Evolutionary conservation across 345 rosid species (phyloP).

Genomic region (Syzygium oleosum): DNA sequence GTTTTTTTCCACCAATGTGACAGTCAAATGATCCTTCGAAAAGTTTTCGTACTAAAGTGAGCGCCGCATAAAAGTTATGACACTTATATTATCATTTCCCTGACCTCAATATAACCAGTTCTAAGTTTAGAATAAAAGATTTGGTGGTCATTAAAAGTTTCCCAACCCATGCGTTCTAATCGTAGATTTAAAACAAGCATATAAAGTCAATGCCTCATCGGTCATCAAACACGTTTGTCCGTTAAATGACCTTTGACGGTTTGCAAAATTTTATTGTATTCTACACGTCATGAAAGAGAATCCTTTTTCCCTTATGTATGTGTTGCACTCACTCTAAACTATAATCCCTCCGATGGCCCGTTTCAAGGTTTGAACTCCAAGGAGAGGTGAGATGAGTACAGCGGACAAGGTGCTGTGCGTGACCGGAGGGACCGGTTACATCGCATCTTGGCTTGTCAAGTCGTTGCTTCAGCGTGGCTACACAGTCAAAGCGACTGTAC

Average conservation of each 20-base stretch:
- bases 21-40: too few species aligned
- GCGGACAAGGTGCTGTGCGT: conserved; percentile 18
- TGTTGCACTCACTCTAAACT: neutral
- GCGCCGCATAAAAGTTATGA: too few species aligned
- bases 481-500: conserved; percentile 36
- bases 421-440: conserved; percentile 34
- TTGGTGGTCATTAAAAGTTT: too few species aligned
- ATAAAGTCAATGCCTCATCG: neutral
- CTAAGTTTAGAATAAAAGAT: neutral
- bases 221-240: neutral
- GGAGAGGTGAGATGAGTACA: neutral
- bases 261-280: too few species aligned
- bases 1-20: too few species aligned
- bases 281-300: neutral
- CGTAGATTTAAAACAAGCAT: neutral
- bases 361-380: neutral
- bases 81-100: too few species aligned
- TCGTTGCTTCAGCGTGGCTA: conserved; percentile 33
- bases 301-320: neutral
- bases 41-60: too few species aligned
- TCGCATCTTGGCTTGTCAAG: conserved; percentile 42
- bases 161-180: neutral
- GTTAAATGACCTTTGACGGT: neutral
- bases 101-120: too few species aligned
- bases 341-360: neutral